A percentile compares a stretch with the other conserved stretches of the same genome.
Evolutionary conservation across 495 filamentous ascomycete species (phyloP).

Genomic region (Penicillium steckii): DNA sequence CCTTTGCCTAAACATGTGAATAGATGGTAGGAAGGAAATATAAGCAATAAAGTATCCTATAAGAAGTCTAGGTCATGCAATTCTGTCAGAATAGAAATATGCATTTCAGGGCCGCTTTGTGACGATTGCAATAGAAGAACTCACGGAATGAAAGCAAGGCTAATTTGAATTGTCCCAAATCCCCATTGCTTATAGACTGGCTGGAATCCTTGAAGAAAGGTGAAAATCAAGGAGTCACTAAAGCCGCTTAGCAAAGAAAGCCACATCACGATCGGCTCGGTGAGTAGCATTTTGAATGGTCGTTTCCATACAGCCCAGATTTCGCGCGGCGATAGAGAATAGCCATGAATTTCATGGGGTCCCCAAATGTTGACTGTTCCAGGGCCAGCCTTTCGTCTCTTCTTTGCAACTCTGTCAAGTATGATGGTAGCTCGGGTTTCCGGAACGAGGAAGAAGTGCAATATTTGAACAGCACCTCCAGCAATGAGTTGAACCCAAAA

Average conservation of each 20-base stretch:
- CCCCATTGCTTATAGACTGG: conserved; percentile 65
- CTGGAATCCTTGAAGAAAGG: conserved; percentile 65
- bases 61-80: too few species aligned
- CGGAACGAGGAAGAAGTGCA: conserved; percentile 65
- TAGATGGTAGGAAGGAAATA: conserved; percentile 60
- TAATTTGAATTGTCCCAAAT: conserved; percentile 53
- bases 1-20: conserved; percentile 49
- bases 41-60: conserved; percentile 66
- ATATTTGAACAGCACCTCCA: conserved; percentile 59
- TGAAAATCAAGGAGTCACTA: conserved; percentile 78
- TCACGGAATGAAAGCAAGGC: conserved; percentile 64
- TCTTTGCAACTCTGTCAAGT: conserved; percentile 65
- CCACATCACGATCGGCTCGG: conserved; percentile 71
- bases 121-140: too few species aligned
- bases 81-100: too few species aligned
- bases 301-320: conserved; percentile 48
- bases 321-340: too few species aligned
- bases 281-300: conserved; percentile 78
- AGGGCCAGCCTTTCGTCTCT: conserved; percentile 55
- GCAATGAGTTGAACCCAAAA: conserved; percentile 82
- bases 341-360: conserved; percentile 61
- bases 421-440: conserved; percentile 69
- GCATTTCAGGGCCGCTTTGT: too few species aligned
- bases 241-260: conserved; percentile 74
- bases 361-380: conserved; percentile 58